phyloP scores from a whole-genome alignment of 2,329 filamentous ascomycete species.

The Fusarium sulawesiense region DNA sequence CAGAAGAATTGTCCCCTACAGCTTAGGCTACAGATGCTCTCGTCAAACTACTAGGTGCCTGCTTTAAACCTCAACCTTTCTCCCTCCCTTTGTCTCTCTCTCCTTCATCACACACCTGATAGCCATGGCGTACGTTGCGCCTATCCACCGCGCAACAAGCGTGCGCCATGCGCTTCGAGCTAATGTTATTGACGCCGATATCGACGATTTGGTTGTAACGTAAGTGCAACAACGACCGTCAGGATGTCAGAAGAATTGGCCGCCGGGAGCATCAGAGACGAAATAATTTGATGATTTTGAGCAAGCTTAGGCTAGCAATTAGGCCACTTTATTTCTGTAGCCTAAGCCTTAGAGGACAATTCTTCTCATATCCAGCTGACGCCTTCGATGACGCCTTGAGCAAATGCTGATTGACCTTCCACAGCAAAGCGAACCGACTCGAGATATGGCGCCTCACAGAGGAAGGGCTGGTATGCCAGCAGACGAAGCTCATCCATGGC shows the following conservation, averaged over 20 bases:
- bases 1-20: neutral
- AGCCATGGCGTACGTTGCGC: constrained; percentile 91
- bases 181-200: constrained; percentile 76
- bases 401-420: constrained; percentile 46
- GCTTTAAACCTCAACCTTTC: constrained; percentile 6
- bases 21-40: too few relatives aligned
- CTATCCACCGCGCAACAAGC: constrained; percentile 92
- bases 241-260: too few relatives aligned
- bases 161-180: constrained; percentile 88
- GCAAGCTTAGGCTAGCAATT: too few relatives aligned
- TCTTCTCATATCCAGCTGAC: too few relatives aligned
- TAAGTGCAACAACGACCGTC: constrained; percentile 59
- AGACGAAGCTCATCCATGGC: constrained; percentile 81
- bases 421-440: constrained; percentile 83
- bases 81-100: neutral
- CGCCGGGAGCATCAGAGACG: too few relatives aligned
- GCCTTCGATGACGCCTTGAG: constrained; percentile 1
- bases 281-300: too few relatives aligned
- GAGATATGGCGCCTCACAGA: constrained; percentile 81
- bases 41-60: neutral
- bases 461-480: constrained; percentile 72
- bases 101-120: constrained; percentile 8
- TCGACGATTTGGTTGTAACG: constrained; percentile 89
- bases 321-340: too few relatives aligned
- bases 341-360: too few relatives aligned